These are phyloP conservation scores for Claviceps pazoutovae DNA, from an alignment of 2,329 filamentous ascomycete species.

Conservation along the genomic window DNA sequence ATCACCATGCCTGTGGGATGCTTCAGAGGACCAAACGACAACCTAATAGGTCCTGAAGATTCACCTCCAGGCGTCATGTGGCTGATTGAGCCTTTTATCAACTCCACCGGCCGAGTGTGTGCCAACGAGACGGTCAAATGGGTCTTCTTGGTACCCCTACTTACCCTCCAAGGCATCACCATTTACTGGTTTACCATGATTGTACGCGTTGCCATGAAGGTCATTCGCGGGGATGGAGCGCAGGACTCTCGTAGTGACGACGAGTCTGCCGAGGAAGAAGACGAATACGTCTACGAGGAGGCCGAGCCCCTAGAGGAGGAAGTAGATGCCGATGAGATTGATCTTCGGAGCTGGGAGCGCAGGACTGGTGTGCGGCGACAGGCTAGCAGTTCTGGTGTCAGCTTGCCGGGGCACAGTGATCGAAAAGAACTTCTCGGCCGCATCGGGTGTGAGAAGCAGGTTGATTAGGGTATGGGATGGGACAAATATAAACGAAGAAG, in stretches of 20 bases:
- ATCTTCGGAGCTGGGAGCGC: conserved; percentile 50
- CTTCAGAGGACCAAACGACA: conserved; percentile 46
- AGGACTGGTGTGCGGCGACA: conserved; percentile 40
- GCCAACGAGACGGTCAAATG: conserved; percentile 64
- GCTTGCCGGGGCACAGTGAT: conserved; percentile 56
- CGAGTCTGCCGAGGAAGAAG: conserved; percentile 44
- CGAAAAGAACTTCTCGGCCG: conserved; percentile 68
- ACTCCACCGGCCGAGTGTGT: conserved; percentile 62
- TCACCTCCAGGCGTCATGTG: conserved; percentile 41
- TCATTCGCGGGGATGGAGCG: conserved; percentile 61
- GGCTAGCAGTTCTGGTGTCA: conserved; percentile 43
- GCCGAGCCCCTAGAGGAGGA: conserved; percentile 54
- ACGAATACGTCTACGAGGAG: conserved; percentile 40
- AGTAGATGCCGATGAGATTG: conserved; percentile 58
- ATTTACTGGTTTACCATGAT: conserved; percentile 88
- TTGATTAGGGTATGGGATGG: conserved; percentile 24
- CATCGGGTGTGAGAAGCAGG: conserved; percentile 71
- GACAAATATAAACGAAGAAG: not conserved
- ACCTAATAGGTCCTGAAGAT: conserved; percentile 39
- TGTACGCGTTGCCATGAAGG: conserved; percentile 63
- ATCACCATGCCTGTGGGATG: conserved; percentile 52
- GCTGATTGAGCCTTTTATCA: conserved; percentile 58
- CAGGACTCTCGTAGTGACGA: conserved; percentile 84
- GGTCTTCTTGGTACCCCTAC: conserved; percentile 61
- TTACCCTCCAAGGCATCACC: conserved; percentile 66